Evolutionary conservation across 805 yeast species (phyloP), one percentile per base, ranked within the genome.

Genomic region (Helenozyma rhizophorensis): DNA sequence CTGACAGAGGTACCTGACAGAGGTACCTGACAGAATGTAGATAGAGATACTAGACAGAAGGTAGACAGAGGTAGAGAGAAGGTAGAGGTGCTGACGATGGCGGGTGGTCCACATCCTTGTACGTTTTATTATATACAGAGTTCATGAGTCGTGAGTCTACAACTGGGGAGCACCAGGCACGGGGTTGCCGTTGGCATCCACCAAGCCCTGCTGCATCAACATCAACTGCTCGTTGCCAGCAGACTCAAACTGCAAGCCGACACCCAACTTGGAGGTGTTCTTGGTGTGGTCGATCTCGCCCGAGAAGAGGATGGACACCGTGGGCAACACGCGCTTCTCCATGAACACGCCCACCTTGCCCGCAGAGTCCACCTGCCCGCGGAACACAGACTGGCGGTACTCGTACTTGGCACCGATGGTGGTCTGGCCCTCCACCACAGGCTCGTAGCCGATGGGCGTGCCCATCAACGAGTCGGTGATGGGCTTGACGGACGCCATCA

Each of bases 381-480:
- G 80, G 78, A 88, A 88, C 34, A 87, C 81, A 37, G 94, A 82
- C 66, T 87, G 94, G 70, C 97, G 87, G 76, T 87, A 93, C 70
- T 93, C 97, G 66, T 90, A 90, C 69, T 90, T 93, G 53, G 96
- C 95, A 66, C 97, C 98, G 37, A 90, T 59, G 40, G 96, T 84
- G 50, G 98, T 89, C 53, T 76, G 74, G 56, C 95, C 97, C 57
- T 90, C 96, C 39, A 89, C 72, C 27, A 82, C 79, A 21, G 95
- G 85, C 58, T 85, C 87, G 50, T 80, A 76, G 40, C 90, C 89
- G 44, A 84, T 78, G 55, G 90, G 83, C 33, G 78, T 73, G 51
- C 87, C 86, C 72, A 80, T 72, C 62, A 84, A 70, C 30, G 82
- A 78, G 59, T 81, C 84, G 34, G 79, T 76, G 47, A 82, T 75